Base-by-base conservation (phyloP, 2,329 filamentous ascomycete species). In the Raffaelea albimanens region DNA sequence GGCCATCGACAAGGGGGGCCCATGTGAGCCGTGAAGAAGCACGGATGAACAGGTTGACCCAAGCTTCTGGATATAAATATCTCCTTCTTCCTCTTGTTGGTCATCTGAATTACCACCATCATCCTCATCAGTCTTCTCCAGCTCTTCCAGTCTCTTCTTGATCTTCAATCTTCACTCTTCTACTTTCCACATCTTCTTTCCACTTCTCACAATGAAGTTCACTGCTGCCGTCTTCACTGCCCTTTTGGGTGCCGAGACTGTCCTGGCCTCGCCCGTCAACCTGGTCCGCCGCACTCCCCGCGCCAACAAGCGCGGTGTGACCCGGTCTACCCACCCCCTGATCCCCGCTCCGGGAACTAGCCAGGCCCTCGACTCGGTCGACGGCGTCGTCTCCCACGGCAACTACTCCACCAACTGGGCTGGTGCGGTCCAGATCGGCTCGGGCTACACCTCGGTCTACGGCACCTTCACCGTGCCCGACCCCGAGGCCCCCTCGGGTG, bases 391-490 rank as follows among this genome's bases (percentile, higher is more conserved):
- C n/a, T 19, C 23, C 33, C 16, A 44, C 4, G 33, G 20, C 19
- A 57, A 54, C 49, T 63, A 79, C 48, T 60, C 69, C 33, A 76
- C 77, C 7, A 82, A 52, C 50, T 52, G 50, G 50, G 33, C 47
- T 1, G 50, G 50, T 14, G 50, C 46, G 5, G 47, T 52, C 13
- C 47, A 47, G 14, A 34, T 52, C 38, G 43, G 46, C 44, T 31
- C 44, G 3, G 44, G 44, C 29, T 51, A 42, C 46, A 49, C 13
- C n/a, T 20, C 14, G 3, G 44, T 52, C n/a, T 46, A 44, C 9
- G 50, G 50, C 46, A 50, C 46, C 11, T 46, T 52, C 34, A 43
- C 51, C 14, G 57, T 55, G 10, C 59, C 59, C 8, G 50, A 53
- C n/a, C 50, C 59, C 43, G 50, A 34, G 44, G 46, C 55, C 4